Base-by-base conservation (phyloP, 257 asterid genomes). In the Solanum clarkiae region DNA sequence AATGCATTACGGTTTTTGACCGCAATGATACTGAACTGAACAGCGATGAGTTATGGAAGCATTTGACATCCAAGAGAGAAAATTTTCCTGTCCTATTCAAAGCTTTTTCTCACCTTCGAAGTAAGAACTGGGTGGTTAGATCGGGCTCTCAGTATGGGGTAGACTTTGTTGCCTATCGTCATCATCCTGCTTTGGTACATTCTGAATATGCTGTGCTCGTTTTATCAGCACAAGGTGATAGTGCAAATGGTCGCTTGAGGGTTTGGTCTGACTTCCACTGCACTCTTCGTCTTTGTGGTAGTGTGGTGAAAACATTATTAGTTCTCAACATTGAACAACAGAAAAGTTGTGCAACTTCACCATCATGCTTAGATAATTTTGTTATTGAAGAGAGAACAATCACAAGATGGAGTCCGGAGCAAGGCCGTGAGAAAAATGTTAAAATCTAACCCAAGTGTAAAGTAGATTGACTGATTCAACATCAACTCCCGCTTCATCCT, bases 191-290 rank as follows among this genome's bases (percentile, higher is more conserved):
- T 84, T 74, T 93, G 40, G 99, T 94, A 77, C 99, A 93, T 88
- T 92, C 99, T n/a, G 94, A 94, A 56, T 96, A 94, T 83, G 95
- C 95, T 0, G 95, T 96, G 87, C 87, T 96, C 6, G 94, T 90
- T 77, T 85, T 87, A 77, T 83, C 91, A 1, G 85, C 59, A 29
- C 87, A 88, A 45, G 86, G 77, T 84, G 90, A 74, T 8, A 40
- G 68, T 44, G n/a, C 62, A 17, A 90, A 89, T 45, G 91, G 87
- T 10, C 91, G 98, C 83, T 85, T 96, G 86, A 89, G 88, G 90
- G 95, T 91, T 55, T 94, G 99, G 99, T 94, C 98, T 4, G 98
- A 96, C 88, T 89, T 86, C 85, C 94, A 93, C 13, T 92, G 97
- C 92, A 90, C 95, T 8, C 95, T 96, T 81, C 91, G 98, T 44